phyloP scores from a whole-genome alignment of 2,329 filamentous ascomycete genomes.

The Penicillium decumbens region DNA sequence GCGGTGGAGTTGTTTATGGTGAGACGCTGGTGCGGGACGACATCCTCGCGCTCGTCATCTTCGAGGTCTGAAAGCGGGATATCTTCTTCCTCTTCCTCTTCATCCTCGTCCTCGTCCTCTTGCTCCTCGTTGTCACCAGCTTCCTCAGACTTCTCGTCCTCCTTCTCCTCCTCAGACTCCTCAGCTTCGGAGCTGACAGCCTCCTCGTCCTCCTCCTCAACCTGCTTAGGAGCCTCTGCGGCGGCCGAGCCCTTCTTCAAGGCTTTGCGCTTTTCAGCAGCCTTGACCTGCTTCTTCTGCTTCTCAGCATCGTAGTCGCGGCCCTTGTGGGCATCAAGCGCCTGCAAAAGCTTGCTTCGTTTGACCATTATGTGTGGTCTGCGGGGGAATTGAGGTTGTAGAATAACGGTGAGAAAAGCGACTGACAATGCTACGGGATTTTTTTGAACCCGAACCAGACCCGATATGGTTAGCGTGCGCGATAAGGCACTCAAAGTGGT shows the following conservation, averaged over 20 bases:
- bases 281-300: slow-evolving; percentile 62
- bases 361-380: slow-evolving; percentile 43
- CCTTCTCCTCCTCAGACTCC: slow-evolving; percentile 23
- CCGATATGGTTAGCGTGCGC: slow-evolving; percentile 16
- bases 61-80: slow-evolving; percentile 82
- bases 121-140: slow-evolving; percentile 45
- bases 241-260: slow-evolving; percentile 26
- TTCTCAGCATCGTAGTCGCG: slow-evolving; percentile 71
- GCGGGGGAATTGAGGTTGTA: slow-evolving; percentile 11
- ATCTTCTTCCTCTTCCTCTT: slow-evolving; percentile 75
- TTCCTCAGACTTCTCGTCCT: slow-evolving; percentile 32
- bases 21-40: slow-evolving; percentile 83
- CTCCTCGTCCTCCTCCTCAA: slow-evolving; percentile 36
- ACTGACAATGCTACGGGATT: slow-evolving; percentile 27
- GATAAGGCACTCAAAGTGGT: slow-evolving; percentile 21
- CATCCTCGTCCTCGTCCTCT: slow-evolving; percentile 61
- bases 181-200: slow-evolving; percentile 25
- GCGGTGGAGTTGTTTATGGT: slow-evolving; percentile 97
- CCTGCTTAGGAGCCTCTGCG: slow-evolving; percentile 25
- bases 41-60: slow-evolving; percentile 77
- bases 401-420: slow-evolving; percentile 14
- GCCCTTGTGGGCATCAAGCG: slow-evolving; percentile 56
- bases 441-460: slow-evolving; percentile 31
- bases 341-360: slow-evolving; percentile 55
- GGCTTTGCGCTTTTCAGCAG: slow-evolving; percentile 45